Evolutionary conservation across 2,329 filamentous ascomycete genomes (phyloP).

Genomic region (Calonectria leucothoes): DNA sequence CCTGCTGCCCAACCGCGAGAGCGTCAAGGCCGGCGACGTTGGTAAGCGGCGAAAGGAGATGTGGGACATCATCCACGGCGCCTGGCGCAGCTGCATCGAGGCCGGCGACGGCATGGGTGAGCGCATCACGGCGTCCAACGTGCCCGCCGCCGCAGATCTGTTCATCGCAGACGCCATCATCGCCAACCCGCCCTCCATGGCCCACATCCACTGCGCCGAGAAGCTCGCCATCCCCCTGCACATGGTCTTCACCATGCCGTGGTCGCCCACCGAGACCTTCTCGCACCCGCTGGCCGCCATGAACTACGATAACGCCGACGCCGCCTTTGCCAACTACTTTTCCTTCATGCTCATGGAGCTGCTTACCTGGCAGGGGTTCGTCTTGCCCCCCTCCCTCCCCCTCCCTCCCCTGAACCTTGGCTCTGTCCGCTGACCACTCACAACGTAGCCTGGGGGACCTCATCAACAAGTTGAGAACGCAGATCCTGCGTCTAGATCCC

Average conservation of each 20-base stretch:
- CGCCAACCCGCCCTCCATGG: constrained; percentile 64
- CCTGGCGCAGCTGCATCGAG: constrained; percentile 52
- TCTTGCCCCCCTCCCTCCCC: constrained; percentile 9
- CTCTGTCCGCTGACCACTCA: neutral
- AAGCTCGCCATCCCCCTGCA: constrained; percentile 61
- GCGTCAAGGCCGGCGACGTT: constrained; percentile 51
- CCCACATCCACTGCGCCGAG: constrained; percentile 64
- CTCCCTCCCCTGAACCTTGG: neutral
- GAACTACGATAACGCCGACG: constrained; percentile 39
- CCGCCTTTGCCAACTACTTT: constrained; percentile 37
- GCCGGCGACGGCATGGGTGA: constrained; percentile 47
- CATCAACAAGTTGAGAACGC: constrained; percentile 76
- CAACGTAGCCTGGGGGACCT: constrained; percentile 69
- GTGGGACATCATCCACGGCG: constrained; percentile 51
- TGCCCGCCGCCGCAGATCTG: constrained; percentile 45
- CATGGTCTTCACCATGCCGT: constrained; percentile 74
- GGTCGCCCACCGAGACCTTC: constrained; percentile 67
- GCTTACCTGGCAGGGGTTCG: constrained; percentile 77
- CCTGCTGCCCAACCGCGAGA: constrained; percentile 50
- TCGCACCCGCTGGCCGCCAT: constrained; percentile 52
- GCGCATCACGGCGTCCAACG: constrained; percentile 40
- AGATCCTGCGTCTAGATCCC: constrained; percentile 71
- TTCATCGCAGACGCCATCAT: constrained; percentile 68
- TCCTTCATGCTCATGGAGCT: constrained; percentile 69
- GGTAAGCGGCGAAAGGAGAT: constrained; percentile 49